phyloP scores from a whole-genome alignment of 2,329 filamentous ascomycete species.

The Scorias spongiosa region DNA sequence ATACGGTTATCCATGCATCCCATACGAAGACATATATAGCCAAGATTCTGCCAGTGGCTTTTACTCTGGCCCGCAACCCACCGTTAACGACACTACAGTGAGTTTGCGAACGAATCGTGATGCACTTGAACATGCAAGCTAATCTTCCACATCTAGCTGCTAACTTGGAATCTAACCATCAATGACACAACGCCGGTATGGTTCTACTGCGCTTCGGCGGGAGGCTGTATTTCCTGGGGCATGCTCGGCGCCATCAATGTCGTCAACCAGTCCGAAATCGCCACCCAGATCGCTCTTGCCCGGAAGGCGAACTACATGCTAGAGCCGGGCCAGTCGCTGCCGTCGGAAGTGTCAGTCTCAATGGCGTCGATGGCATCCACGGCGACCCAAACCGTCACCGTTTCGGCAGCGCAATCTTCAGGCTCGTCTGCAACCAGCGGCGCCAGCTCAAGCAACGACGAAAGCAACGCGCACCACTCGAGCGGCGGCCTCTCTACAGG shows the following conservation, averaged over 20 bases:
- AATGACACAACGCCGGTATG: slow-evolving; percentile 51
- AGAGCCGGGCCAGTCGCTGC: slow-evolving; percentile 25
- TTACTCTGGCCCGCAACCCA: slow-evolving; percentile 10
- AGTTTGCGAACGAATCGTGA: not conserved
- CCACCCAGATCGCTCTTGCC: slow-evolving; percentile 16
- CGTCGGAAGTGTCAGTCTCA: slow-evolving; percentile 20
- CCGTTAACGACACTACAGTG: slow-evolving; percentile 1
- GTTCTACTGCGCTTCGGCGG: slow-evolving; percentile 54
- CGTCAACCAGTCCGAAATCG: slow-evolving; percentile 16
- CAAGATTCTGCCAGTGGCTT: slow-evolving; percentile 8
- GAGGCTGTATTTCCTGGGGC: slow-evolving; percentile 46
- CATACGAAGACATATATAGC: slow-evolving; percentile 13
- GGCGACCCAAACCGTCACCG: slow-evolving; percentile 7
- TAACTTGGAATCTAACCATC: slow-evolving; percentile 26
- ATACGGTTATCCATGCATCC: slow-evolving; percentile 27
- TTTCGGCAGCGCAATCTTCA: slow-evolving; percentile 5
- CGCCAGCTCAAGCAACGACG: slow-evolving; percentile 5
- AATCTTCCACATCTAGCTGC: slow-evolving; percentile 3
- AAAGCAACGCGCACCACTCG: slow-evolving; percentile 1
- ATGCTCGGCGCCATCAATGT: slow-evolving; percentile 71
- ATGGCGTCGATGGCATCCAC: slow-evolving; percentile 10
- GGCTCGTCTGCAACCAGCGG: slow-evolving; percentile 6
- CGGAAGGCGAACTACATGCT: slow-evolving; percentile 17
- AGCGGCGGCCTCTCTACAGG: slow-evolving; percentile 20
- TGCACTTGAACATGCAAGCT: not conserved